phyloP scores from a whole-genome alignment of 768 basidiomycete genomes.

The Lyophyllum semitale region DNA sequence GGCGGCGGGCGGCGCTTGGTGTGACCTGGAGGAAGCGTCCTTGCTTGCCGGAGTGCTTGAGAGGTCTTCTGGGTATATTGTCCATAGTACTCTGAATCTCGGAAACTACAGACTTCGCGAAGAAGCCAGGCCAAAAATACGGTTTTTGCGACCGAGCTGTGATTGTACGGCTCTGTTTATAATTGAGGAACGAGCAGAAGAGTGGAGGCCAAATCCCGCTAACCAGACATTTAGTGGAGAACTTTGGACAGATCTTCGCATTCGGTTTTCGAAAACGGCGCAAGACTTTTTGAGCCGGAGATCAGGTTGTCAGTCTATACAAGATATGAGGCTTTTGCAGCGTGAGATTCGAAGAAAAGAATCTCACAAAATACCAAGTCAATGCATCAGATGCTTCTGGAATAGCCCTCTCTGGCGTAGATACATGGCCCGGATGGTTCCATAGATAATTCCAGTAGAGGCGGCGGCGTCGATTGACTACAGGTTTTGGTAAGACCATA shows the following conservation, averaged over 20 bases:
- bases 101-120: conserved; percentile 52
- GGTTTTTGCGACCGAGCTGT: conserved; percentile 40
- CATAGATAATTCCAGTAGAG: conserved; percentile 56
- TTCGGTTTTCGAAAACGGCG: conserved; percentile 56
- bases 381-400: conserved; percentile 50
- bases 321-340: not conserved
- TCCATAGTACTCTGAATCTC: conserved; percentile 47
- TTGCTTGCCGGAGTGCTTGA: conserved; percentile 19
- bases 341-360: not conserved
- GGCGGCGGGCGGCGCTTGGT: conserved; percentile 19
- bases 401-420: conserved; percentile 41
- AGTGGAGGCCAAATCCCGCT: not conserved
- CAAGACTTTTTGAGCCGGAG: conserved; percentile 41
- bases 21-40: conserved; percentile 14
- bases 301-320: conserved; percentile 49
- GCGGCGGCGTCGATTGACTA: conserved; percentile 46
- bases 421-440: conserved; percentile 48
- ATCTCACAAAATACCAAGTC: conserved; percentile 48
- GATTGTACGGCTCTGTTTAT: conserved; percentile 30
- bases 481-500: not conserved
- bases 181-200: not conserved
- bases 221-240: conserved; percentile 36
- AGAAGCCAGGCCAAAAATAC: conserved; percentile 53
- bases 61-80: conserved; percentile 37
- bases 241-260: conserved; percentile 51